These are phyloP conservation scores for Sextonia rubra DNA, from an alignment of 164 flowering plant genomes.

Conservation along the genomic window DNA sequence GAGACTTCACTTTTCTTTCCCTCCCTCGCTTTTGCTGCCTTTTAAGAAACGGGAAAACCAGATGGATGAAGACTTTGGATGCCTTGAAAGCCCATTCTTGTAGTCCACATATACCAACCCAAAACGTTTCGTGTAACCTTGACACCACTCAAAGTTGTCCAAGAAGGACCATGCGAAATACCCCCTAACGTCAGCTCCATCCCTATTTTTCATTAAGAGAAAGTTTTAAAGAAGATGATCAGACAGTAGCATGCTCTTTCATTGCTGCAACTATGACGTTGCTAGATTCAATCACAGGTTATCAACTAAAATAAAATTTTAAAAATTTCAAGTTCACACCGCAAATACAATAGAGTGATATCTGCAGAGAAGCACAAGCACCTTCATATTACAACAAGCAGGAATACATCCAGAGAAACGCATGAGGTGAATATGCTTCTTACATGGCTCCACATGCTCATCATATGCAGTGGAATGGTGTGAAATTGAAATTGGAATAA, in stretches of 20 bases:
- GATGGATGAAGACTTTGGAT: constrained; percentile 81
- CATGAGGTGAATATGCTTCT: background rate
- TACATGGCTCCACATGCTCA: background rate
- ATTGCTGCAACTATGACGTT: background rate
- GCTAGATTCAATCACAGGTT: background rate
- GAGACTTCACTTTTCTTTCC: constrained; percentile 35
- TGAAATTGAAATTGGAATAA: too few relatives aligned
- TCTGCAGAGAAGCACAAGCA: background rate
- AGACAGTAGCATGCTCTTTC: background rate
- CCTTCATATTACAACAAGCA: background rate
- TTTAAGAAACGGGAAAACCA: constrained; percentile 75
- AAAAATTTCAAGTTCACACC: background rate
- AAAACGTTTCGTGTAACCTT: constrained; percentile 87
- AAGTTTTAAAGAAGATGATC: too few relatives aligned
- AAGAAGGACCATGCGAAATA: constrained; percentile 89
- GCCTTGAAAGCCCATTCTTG: constrained; percentile 74
- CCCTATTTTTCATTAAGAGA: constrained; percentile 32
- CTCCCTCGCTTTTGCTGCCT: constrained; percentile 33
- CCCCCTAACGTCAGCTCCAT: constrained; percentile 72
- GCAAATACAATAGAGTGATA: background rate
- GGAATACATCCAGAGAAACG: background rate
- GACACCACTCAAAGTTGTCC: constrained; percentile 87
- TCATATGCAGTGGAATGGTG: background rate
- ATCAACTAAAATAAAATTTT: background rate
- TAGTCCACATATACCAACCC: constrained; percentile 81